Evolutionary conservation across 2,329 filamentous ascomycete genomes (phyloP).

Genomic region (Aspergillus sclerotialis): DNA sequence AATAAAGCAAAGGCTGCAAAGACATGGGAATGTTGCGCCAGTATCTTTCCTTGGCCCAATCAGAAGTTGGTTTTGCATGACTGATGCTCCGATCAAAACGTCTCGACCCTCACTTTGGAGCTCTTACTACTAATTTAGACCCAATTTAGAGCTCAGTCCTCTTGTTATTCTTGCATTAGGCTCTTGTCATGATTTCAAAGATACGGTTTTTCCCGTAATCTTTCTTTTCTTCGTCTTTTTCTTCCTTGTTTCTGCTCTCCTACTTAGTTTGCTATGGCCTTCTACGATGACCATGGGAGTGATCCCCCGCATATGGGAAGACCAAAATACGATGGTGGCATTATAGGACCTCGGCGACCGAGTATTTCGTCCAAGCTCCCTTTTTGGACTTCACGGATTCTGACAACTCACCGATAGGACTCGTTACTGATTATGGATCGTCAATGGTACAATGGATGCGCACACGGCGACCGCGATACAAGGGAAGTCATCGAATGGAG

Average conservation of each 20-base stretch:
- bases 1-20: no score
- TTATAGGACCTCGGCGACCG: conserved; percentile 33
- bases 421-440: conserved; percentile 88
- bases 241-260: conserved; percentile 1
- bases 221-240: conserved; percentile 6
- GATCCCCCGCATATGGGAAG: conserved; percentile 26
- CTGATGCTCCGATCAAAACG: background rate
- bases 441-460: conserved; percentile 89
- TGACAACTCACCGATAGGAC: conserved; percentile 49
- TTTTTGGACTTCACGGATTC: background rate
- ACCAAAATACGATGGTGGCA: conserved; percentile 24
- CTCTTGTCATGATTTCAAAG: conserved; percentile 15
- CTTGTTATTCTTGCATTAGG: conserved; percentile 1
- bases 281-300: conserved; percentile 32
- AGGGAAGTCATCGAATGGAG: conserved; percentile 64
- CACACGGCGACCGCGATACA: conserved; percentile 69
- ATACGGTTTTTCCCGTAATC: conserved; percentile 5
- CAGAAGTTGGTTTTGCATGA: no score
- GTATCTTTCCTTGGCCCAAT: background rate
- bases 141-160: background rate
- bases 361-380: conserved; percentile 21
- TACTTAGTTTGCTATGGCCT: conserved; percentile 23
- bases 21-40: no score
- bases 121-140: background rate
- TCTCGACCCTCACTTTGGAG: background rate